Conservation (phyloP, 306 rosid genomes). For the Cucurbita moschata region DNA sequence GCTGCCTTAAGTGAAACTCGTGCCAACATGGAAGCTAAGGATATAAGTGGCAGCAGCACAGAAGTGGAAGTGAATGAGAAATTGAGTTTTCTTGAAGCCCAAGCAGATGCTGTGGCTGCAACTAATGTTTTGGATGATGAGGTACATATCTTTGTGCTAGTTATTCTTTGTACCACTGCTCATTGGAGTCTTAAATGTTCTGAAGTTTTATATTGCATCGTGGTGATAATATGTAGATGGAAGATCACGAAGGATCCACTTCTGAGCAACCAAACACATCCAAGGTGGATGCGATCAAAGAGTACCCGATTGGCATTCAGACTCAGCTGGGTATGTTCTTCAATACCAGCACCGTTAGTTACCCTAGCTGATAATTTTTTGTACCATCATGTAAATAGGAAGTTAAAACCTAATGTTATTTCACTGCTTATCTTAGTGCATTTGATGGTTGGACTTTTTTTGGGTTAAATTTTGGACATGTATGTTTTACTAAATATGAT, state of each 20-base stretch:
- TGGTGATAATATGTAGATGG: slow-evolving; percentile 25
- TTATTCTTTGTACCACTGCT: no score
- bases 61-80: slow-evolving; percentile 14
- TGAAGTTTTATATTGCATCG: no score
- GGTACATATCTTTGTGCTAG: no score
- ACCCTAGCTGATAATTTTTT: slow-evolving; percentile 1
- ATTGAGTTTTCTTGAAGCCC: slow-evolving; percentile 4
- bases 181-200: no score
- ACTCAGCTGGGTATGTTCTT: slow-evolving; percentile 29
- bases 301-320: not conserved
- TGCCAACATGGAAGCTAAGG: slow-evolving; percentile 17
- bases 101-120: slow-evolving; percentile 10
- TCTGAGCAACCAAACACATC: slow-evolving; percentile 12
- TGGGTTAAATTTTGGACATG: not conserved
- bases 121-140: no score
- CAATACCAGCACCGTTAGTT: not conserved
- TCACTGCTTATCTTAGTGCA: not conserved
- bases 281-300: slow-evolving; percentile 13
- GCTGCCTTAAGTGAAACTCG: slow-evolving; percentile 18
- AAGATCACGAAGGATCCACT: slow-evolving; percentile 26
- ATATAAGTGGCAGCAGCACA: slow-evolving; percentile 14
- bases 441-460: not conserved
- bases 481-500: not conserved
- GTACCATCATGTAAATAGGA: not conserved
- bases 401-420: not conserved